These are phyloP conservation scores for Sorghum bicolor DNA, from an alignment of 176 grass and related monocot species.

Conservation along the genomic window Sorghum_bicolor_NCBIv3 NC_012871.2:3428001-3428500, in stretches of 20 bases:
- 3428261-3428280: not conserved
- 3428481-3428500: constrained; percentile 70
- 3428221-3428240: not conserved
- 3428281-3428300: not conserved
- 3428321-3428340: not conserved
- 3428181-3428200: not conserved
- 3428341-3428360: not conserved
- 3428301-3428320: not conserved
- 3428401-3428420: constrained; percentile 61
- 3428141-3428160: constrained; percentile 80
- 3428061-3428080: constrained; percentile 35
- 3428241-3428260: not conserved
- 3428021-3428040: not conserved
- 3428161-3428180: constrained; percentile 29
- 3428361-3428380: constrained; percentile 38
- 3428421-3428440: constrained; percentile 46
- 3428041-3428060: constrained; percentile 88
- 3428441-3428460: constrained; percentile 63
- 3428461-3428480: constrained; percentile 79
- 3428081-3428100: constrained; percentile 60
- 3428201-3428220: not conserved
- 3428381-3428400: constrained; percentile 62
- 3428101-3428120: constrained; percentile 93
- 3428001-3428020: not conserved
- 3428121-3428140: constrained; percentile 83